Evolutionary conservation across 2,329 filamentous ascomycete genomes (phyloP).

Genomic region (Tympanopsis confertula): DNA sequence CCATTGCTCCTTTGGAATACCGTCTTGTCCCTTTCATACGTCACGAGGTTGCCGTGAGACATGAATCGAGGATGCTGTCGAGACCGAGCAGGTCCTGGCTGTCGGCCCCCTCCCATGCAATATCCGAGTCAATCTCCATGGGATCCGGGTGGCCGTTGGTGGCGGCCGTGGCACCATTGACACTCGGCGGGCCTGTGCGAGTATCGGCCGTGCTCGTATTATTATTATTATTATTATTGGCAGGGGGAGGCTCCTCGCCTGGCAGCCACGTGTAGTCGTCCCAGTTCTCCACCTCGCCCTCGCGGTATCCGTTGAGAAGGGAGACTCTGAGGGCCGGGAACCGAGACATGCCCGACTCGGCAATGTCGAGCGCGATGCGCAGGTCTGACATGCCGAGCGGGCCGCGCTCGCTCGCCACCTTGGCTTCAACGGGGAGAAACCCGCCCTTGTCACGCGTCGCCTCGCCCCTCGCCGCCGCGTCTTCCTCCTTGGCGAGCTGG

Average conservation of each 20-base stretch:
- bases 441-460: conserved; percentile 64
- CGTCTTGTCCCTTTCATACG: too few relatives aligned
- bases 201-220: background rate
- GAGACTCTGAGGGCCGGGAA: conserved; percentile 66
- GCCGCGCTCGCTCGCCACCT: conserved; percentile 59
- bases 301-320: conserved; percentile 60
- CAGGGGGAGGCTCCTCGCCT: background rate
- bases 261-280: conserved; percentile 35
- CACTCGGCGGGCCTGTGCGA: too few relatives aligned
- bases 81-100: conserved; percentile 36
- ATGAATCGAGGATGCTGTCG: conserved; percentile 44
- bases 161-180: conserved; percentile 27
- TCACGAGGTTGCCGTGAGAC: conserved; percentile 34
- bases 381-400: conserved; percentile 70
- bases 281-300: conserved; percentile 64
- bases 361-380: conserved; percentile 62
- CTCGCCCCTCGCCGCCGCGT: conserved; percentile 61
- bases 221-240: conserved; percentile 2
- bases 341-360: conserved; percentile 63
- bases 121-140: conserved; percentile 49
- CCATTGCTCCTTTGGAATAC: too few relatives aligned
- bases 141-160: conserved; percentile 33
- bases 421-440: conserved; percentile 69
- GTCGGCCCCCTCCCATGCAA: conserved; percentile 52
- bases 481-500: conserved; percentile 67